Evolutionary conservation across 345 rosid genomes (phyloP).

Genomic region (Rhodomyrtus tomentosa): DNA sequence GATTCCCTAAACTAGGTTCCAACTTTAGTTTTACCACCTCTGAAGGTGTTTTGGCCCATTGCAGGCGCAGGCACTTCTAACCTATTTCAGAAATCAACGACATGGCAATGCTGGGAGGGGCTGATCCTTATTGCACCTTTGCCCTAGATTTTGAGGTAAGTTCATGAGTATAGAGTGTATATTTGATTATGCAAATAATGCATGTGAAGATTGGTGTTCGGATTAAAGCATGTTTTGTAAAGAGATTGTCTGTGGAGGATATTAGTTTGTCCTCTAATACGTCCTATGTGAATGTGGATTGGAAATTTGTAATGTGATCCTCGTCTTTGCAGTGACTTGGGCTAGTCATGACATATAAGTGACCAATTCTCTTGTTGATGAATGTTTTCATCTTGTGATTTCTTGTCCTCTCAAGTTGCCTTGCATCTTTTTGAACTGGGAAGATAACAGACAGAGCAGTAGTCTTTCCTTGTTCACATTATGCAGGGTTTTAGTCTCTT

Average conservation of each 20-base stretch:
- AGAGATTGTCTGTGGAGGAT: slow-evolving; percentile 7
- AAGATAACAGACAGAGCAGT: background rate
- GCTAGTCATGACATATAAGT: background rate
- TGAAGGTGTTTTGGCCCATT: background rate
- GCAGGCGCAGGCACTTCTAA: slow-evolving; percentile 87
- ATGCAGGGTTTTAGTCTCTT: background rate
- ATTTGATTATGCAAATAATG: slow-evolving; percentile 30
- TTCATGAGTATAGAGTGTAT: slow-evolving; percentile 21
- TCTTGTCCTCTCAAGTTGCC: background rate
- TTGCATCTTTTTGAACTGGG: background rate
- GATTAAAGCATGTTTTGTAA: slow-evolving; percentile 14
- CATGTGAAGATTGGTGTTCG: slow-evolving; percentile 11
- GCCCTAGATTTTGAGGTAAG: slow-evolving; percentile 11
- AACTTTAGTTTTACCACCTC: background rate
- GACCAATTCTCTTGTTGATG: background rate
- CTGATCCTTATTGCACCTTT: slow-evolving; percentile 14
- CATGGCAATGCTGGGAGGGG: slow-evolving; percentile 60
- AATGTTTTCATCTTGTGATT: background rate
- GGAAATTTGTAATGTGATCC: background rate
- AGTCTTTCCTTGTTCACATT: background rate
- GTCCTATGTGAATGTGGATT: background rate
- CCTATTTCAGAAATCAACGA: slow-evolving; percentile 66
- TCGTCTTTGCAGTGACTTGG: background rate
- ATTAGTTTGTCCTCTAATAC: background rate
- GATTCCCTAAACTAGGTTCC: background rate